Evolutionary conservation across 2,329 filamentous ascomycete genomes (phyloP).

Genomic region (Aphanocladium album): DNA sequence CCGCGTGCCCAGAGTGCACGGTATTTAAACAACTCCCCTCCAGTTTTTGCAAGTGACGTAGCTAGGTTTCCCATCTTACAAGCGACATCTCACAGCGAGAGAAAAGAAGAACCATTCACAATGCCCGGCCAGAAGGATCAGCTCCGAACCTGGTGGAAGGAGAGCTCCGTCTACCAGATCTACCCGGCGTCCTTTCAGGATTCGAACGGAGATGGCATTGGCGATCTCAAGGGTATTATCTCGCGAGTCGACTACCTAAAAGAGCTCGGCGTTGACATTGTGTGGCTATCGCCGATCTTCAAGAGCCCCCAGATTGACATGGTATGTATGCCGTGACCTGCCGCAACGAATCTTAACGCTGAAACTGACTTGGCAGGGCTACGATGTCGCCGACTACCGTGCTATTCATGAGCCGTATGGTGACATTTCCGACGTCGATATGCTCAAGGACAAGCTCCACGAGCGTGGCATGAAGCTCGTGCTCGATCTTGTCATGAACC

Average conservation of each 20-base stretch:
- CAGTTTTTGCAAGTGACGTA: not conserved
- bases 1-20: not conserved
- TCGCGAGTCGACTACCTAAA: slow-evolving; percentile 51
- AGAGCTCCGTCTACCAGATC: slow-evolving; percentile 56
- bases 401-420: slow-evolving; percentile 63
- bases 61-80: not conserved
- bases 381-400: slow-evolving; percentile 66
- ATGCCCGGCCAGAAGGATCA: slow-evolving; percentile 19
- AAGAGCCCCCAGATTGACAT: slow-evolving; percentile 59
- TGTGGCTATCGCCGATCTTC: slow-evolving; percentile 49
- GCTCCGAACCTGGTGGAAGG: slow-evolving; percentile 51
- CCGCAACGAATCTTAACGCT: not conserved
- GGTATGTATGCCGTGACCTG: slow-evolving; percentile 26
- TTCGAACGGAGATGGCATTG: slow-evolving; percentile 49
- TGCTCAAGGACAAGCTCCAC: slow-evolving; percentile 56
- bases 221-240: slow-evolving; percentile 55
- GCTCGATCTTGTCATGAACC: slow-evolving; percentile 69
- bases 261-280: slow-evolving; percentile 51
- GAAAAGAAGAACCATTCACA: not conserved
- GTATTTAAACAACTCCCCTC: not conserved
- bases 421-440: slow-evolving; percentile 61
- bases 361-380: slow-evolving; percentile 43
- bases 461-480: slow-evolving; percentile 62
- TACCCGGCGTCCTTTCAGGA: slow-evolving; percentile 60
- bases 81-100: no score